Conservation (phyloP, 2,329 filamentous ascomycete genomes). For the Aspergillus carbonarius region DNA sequence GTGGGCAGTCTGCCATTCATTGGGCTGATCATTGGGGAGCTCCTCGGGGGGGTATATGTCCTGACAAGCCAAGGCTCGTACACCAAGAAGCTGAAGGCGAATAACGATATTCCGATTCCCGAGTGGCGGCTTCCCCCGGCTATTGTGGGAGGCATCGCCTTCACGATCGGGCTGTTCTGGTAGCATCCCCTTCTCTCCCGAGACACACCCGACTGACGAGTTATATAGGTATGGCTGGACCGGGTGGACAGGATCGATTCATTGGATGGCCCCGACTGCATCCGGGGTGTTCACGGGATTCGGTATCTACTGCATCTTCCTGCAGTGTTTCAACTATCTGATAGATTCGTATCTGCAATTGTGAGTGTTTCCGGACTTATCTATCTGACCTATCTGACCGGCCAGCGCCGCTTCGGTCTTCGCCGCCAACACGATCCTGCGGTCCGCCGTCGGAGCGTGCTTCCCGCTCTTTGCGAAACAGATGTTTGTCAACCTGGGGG, state of each 20-base stretch:
- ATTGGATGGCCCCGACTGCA: slow-evolving; percentile 38
- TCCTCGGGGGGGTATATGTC: slow-evolving; percentile 29
- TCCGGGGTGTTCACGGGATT: slow-evolving; percentile 34
- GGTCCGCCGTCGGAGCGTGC: slow-evolving; percentile 35
- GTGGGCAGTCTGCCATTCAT: slow-evolving; percentile 31
- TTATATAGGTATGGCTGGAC: slow-evolving; percentile 38
- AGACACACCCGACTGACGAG: background rate
- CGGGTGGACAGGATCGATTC: slow-evolving; percentile 31
- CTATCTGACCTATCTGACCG: slow-evolving; percentile 9
- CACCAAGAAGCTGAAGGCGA: slow-evolving; percentile 29
- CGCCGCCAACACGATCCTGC: slow-evolving; percentile 40
- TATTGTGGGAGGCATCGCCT: slow-evolving; percentile 33
- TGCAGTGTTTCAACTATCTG: slow-evolving; percentile 39
- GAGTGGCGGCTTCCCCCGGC: slow-evolving; percentile 35
- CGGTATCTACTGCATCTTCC: slow-evolving; percentile 34
- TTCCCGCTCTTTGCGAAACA: slow-evolving; percentile 40
- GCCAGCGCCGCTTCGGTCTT: slow-evolving; percentile 39
- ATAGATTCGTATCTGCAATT: slow-evolving; percentile 42
- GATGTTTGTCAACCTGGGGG: slow-evolving; percentile 38
- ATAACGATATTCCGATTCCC: slow-evolving; percentile 31
- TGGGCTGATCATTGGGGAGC: slow-evolving; percentile 30
- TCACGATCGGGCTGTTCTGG: slow-evolving; percentile 40
- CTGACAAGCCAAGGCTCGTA: slow-evolving; percentile 29
- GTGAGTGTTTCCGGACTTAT: slow-evolving; percentile 27
- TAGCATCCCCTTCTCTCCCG: slow-evolving; percentile 2